Conservation (phyloP, 2,329 filamentous ascomycete genomes). For the Colletotrichum sublineola region DNA sequence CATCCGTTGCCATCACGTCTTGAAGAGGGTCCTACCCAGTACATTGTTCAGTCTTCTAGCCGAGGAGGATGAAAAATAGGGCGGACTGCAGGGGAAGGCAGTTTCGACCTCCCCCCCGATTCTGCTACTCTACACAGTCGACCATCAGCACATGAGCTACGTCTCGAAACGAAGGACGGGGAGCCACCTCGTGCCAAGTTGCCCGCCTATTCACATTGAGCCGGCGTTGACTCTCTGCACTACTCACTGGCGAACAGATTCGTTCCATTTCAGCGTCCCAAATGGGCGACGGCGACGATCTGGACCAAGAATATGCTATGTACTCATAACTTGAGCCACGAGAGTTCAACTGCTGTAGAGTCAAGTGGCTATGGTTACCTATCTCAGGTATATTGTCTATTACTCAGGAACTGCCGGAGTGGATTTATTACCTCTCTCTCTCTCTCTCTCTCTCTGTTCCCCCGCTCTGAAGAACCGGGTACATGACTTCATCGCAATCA, state of each 20-base stretch:
- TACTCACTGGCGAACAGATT: constrained; percentile 14
- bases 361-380: not conserved
- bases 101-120: not conserved
- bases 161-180: not conserved
- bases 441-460: too few species aligned
- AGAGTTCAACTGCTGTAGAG: not conserved
- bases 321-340: not conserved
- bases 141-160: not conserved
- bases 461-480: constrained; percentile 16
- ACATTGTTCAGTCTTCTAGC: not conserved
- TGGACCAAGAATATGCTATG: not conserved
- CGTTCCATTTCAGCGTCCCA: not conserved
- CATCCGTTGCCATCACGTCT: not conserved
- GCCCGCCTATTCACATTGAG: constrained; percentile 16
- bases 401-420: too few species aligned
- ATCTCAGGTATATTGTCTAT: not conserved
- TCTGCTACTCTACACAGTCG: not conserved
- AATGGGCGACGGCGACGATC: not conserved
- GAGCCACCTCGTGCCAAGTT: constrained; percentile 30
- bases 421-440: too few species aligned
- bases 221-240: constrained; percentile 31
- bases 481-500: constrained; percentile 29
- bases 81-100: not conserved
- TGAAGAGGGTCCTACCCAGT: not conserved
- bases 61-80: not conserved